These are phyloP conservation scores for Vitis hybrid DNA, from an alignment of 177 flowering plant genomes.

Conservation along the genomic window DNA sequence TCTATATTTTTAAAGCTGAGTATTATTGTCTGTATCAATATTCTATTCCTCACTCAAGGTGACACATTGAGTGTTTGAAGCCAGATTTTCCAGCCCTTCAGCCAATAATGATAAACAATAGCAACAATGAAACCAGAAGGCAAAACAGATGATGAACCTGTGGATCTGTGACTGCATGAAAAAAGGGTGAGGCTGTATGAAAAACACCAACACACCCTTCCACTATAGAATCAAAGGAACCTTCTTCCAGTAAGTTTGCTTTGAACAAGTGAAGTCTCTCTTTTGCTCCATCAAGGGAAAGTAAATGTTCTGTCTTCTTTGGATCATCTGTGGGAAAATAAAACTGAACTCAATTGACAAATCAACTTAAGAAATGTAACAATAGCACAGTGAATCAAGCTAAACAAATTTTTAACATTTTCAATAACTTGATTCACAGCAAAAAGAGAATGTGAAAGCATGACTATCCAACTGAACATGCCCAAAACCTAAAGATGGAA, in stretches of 20 bases:
- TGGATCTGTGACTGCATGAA: constrained; percentile 38
- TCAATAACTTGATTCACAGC: not conserved
- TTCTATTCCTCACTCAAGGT: too few relatives aligned
- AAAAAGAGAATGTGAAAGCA: not conserved
- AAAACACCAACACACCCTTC: constrained; percentile 60
- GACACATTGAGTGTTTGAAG: too few relatives aligned
- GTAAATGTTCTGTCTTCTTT: constrained; percentile 46
- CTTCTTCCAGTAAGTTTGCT: constrained; percentile 56
- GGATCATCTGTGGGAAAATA: constrained; percentile 37
- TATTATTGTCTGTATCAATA: too few relatives aligned
- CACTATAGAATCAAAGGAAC: constrained; percentile 51
- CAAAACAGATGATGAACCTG: constrained; percentile 24
- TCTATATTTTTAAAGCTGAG: too few relatives aligned
- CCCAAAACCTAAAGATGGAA: too few relatives aligned
- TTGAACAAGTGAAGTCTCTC: constrained; percentile 56
- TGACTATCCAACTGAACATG: too few relatives aligned
- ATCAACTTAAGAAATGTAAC: not conserved
- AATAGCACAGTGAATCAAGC: not conserved
- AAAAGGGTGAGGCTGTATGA: constrained; percentile 63
- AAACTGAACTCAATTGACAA: not conserved
- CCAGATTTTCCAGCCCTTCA: too few relatives aligned
- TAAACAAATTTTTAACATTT: not conserved
- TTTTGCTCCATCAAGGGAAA: constrained; percentile 54
- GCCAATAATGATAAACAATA: not conserved
- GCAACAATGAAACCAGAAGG: not conserved